Evolutionary conservation across 2,329 filamentous ascomycete species (phyloP), one percentile per base, ranked within the genome.

Genomic region (Pseudomassariella vexata): DNA sequence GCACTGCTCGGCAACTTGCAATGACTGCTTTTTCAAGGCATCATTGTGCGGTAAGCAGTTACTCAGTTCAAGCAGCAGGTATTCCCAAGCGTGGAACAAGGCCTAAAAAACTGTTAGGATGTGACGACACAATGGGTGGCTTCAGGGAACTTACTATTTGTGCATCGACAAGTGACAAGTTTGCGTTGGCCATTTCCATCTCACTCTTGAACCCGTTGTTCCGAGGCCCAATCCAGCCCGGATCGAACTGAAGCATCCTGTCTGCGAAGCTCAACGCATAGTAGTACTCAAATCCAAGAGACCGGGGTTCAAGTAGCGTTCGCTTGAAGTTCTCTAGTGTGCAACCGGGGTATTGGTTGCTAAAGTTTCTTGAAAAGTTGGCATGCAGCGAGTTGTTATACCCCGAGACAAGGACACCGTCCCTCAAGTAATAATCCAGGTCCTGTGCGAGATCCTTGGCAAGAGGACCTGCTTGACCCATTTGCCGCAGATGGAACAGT

Each of bases 91-190:
- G 47, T 86, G 79, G 42, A 95, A 82, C 12, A 98, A 74, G 25
- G 79, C 75, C 82, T 86, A 48, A 21, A 36, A 36, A 36, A 9
- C 15, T 27, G 44, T 64, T 48, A 62, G 45, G 17, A 17, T 22
- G 21, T 24, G 12, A 11, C 32, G 14, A 11, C 14, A 8, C n/a
- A n/a, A n/a, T n/a, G n/a, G n/a, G n/a, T n/a, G n/a, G n/a, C n/a
- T n/a, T n/a, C n/a, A 2, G 5, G 14, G 5, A 24, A 65, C 80
- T 61, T 67, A 85, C 80, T 43, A 92, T 81, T 63, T 98, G 88
- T 16, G 90, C 85, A 55, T 96, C 88, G 20, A 98, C 87, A 20
- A 95, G 68, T 16, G 89, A 94, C 32, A 98, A 58, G 56, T 98
- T 96, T 40, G 83, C 66, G 56, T 98, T 98, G 24, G 90, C 92